Evolutionary conservation across 2,329 filamentous ascomycete species (phyloP), one percentile per base, ranked within the genome.

Genomic region (Akanthomyces lecanii): DNA sequence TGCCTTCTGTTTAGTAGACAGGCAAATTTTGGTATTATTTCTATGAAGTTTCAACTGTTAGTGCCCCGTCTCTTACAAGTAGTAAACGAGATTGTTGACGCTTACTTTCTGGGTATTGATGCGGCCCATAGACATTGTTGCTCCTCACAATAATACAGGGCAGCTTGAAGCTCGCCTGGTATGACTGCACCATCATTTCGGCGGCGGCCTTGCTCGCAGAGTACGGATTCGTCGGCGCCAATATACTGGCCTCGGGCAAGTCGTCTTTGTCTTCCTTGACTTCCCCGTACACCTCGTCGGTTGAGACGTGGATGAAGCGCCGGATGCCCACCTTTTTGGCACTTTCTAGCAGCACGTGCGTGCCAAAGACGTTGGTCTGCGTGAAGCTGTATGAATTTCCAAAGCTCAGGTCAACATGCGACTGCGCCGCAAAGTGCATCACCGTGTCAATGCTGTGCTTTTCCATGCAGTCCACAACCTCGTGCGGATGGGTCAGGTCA

Each of bases 151-250:
- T 90, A 66, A 94, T 91, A 58, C 87, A 85, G 1, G 90, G 90
- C 14, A 95, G 80, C 73, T 89, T 89, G 80, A 92, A 93, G 74
- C 88, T 91, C 77, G 90, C 92, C 72, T 88, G 84, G 73, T 93
- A 95, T n/a, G 90, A 91, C 73, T 89, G 87, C n/a, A 94, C 89
- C 70, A 91, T 81, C 89, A 92, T 92, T 77, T 93, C 90, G 6
- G 90, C 90, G 1, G 90, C 90, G 3, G 90, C 90, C 75, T 93
- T 93, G 76, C 86, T 89, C 23, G 90, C 90, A 11, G 89, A 87
- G 69, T 93, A 93, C 16, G 91, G 91, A 70, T 94, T 95, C 23
- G 90, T 93, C 0, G 91, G 91, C 1, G 87, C 87, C 40, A 94
- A 80, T 67, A 90, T 85, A 75, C 89, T 90, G 18, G 85, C 85